A percentile compares a stretch with the other conserved stretches of the same genome.
phyloP scores from a whole-genome alignment of 345 rosid genomes.

The Lepidium didymum region DNA sequence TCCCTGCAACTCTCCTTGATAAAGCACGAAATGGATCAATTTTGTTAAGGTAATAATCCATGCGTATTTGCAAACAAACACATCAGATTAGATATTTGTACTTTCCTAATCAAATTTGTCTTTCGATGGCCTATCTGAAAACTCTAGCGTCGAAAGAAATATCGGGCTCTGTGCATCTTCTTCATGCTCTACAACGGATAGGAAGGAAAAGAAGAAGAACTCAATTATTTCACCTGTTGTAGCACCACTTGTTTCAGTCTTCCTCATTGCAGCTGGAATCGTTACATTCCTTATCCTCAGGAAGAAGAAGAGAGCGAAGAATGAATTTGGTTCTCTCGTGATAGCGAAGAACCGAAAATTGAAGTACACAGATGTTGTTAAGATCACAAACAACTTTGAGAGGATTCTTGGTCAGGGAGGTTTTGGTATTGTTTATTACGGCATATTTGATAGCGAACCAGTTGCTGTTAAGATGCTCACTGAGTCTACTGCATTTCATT shows the following conservation, averaged over 20 bases:
- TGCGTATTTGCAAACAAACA: background rate
- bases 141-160: conserved; percentile 38
- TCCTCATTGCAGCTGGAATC: conserved; percentile 14
- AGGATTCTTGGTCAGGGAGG: conserved; percentile 43
- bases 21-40: conserved; percentile 27
- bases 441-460: conserved; percentile 19
- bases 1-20: conserved; percentile 38
- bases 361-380: conserved; percentile 29
- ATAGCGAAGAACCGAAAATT: conserved; percentile 23
- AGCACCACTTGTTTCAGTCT: conserved; percentile 18
- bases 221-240: conserved; percentile 6
- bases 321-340: conserved; percentile 17
- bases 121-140: background rate
- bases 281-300: conserved; percentile 6
- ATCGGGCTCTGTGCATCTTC: conserved; percentile 29
- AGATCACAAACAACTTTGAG: conserved; percentile 37
- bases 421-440: conserved; percentile 41
- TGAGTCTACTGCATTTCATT: conserved; percentile 26
- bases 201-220: conserved; percentile 25
- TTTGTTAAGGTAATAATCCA: conserved; percentile 30
- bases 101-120: background rate
- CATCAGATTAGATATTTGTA: background rate
- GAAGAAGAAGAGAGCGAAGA: conserved; percentile 19
- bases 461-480: conserved; percentile 40
- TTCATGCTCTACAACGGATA: conserved; percentile 14